Evolutionary conservation across 148 eudicot species (phyloP), one percentile per base, ranked within the genome.

Genomic region (Silene conica): DNA sequence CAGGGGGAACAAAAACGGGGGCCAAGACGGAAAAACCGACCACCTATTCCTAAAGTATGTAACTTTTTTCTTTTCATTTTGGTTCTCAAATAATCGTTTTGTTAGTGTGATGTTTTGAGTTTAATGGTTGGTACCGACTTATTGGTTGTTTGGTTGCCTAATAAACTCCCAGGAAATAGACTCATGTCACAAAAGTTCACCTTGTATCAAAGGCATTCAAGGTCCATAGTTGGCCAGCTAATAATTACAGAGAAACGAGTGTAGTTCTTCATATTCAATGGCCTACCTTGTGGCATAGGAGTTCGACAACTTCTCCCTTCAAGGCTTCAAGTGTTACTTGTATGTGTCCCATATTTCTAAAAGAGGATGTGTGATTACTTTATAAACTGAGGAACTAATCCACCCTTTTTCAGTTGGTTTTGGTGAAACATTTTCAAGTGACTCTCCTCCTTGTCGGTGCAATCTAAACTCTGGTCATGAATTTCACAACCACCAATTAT

Each of bases 41-140:
- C 97, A 25, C 85, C 96, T 72, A 74, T 92, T 81, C 96, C 98
- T 26, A 92, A 86, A 83, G 98, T 94, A 87, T 73, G 87, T 14
- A 1, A 38, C 22, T 70, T n/a, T 58, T 75, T 57, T 28, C 26
- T 21, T 15, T 16, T 69, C 66, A 13, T 18, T 20, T 13, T 43
- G 21, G 69, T 43, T 19, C 48, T 75, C 28, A 21, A 21, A 63
- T 16, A 16, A 46, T 48, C 54, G 7, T 14, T 38, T 38, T 64
- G 46, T 71, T 23, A 6, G 50, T 1, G 15, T 62, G 19, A 20
- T 20, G 13, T 0, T 8, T 62, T 25, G 41, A 26, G 28, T 56
- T 46, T 38, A 38, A 38, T 7, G 7, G 8, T 38, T 38, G 8
- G 43, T 38, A 38, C 43, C 43, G 43, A 38, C 9, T 6, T 38